Percentiles rank a stretch among this genome's conserved stretches.
These are phyloP conservation scores for Schoenoplectus triqueter DNA, from an alignment of 202 grass and related monocot genomes.

Conservation along the genomic window DNA sequence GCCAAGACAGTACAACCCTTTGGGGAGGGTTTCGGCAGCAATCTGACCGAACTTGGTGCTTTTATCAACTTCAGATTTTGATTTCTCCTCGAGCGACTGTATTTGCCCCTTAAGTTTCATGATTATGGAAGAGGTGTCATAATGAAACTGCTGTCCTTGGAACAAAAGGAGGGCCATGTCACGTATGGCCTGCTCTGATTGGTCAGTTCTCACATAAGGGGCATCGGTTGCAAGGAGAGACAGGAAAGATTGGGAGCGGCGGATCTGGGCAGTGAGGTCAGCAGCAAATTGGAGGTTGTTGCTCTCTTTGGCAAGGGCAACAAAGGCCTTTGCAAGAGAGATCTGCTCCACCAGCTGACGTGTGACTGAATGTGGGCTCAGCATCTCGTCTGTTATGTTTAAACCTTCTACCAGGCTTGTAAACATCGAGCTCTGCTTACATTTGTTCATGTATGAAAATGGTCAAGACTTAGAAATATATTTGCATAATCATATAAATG, in stretches of 20 bases:
- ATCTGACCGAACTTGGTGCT: slow-evolving; percentile 93
- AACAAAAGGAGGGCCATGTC: slow-evolving; percentile 82
- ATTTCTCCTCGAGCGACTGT: slow-evolving; percentile 78
- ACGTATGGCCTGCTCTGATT: slow-evolving; percentile 65
- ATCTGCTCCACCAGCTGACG: slow-evolving; percentile 94
- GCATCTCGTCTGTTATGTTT: slow-evolving; percentile 88
- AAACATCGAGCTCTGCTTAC: slow-evolving; percentile 62
- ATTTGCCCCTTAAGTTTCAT: slow-evolving; percentile 92
- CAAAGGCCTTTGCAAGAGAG: slow-evolving; percentile 76
- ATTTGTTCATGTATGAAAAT: slow-evolving; percentile 12
- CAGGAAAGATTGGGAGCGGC: slow-evolving; percentile 64
- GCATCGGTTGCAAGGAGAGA: slow-evolving; percentile 53
- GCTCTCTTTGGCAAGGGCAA: slow-evolving; percentile 67
- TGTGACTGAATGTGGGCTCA: slow-evolving; percentile 62
- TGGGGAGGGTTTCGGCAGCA: slow-evolving; percentile 95
- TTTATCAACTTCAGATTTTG: slow-evolving; percentile 81
- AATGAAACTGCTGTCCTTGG: slow-evolving; percentile 79
- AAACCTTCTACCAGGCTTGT: slow-evolving; percentile 46
- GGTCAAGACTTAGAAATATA: slow-evolving; percentile 6
- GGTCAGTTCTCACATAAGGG: slow-evolving; percentile 42
- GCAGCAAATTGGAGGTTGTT: slow-evolving; percentile 81
- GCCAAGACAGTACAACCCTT: slow-evolving; percentile 94
- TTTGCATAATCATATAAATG: not conserved
- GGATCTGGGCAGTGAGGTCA: slow-evolving; percentile 68
- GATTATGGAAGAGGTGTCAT: slow-evolving; percentile 65